Evolutionary conservation across 192 early-diverging fungal species (phyloP).

Genomic region (Chytriomyces hyalinus): DNA sequence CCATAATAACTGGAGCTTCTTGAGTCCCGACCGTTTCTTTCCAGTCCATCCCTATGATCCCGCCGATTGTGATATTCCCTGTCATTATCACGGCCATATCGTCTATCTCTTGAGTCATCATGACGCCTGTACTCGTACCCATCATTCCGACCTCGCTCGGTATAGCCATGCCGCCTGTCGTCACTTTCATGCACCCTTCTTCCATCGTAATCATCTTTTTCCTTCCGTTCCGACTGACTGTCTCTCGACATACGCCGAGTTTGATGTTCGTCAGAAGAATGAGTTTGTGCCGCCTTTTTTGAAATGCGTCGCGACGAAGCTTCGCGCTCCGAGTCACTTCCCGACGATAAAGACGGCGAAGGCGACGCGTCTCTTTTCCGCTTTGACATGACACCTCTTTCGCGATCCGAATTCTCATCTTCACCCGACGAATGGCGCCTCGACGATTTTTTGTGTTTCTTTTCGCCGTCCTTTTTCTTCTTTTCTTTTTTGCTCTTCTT

Average conservation of each 20-base stretch:
- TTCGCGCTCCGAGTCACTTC: conserved; percentile 1
- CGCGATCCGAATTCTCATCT: conserved; percentile 26
- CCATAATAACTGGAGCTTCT: neutral
- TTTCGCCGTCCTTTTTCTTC: conserved; percentile 51
- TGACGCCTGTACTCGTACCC: neutral
- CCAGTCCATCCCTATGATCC: neutral
- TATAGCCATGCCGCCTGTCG: neutral
- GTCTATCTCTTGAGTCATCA: neutral
- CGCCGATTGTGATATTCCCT: neutral
- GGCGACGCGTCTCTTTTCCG: neutral
- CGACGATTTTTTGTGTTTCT: conserved; percentile 15
- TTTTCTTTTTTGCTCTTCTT: conserved; percentile 57
- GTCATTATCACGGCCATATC: neutral
- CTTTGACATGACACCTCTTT: conserved; percentile 15
- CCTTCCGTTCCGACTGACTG: too few relatives aligned
- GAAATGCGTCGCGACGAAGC: neutral
- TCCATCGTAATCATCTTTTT: neutral
- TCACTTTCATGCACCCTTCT: neutral
- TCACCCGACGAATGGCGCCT: conserved; percentile 34
- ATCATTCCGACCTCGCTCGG: neutral
- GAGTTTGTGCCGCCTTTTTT: too few relatives aligned
- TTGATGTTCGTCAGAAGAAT: too few relatives aligned
- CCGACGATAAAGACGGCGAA: conserved; percentile 8
- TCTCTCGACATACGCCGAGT: too few relatives aligned
- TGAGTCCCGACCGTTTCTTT: neutral